These are phyloP conservation scores for Boletus pseudo-olivaceus DNA, from an alignment of 768 basidiomycete genomes.

Conservation along the genomic window DNA sequence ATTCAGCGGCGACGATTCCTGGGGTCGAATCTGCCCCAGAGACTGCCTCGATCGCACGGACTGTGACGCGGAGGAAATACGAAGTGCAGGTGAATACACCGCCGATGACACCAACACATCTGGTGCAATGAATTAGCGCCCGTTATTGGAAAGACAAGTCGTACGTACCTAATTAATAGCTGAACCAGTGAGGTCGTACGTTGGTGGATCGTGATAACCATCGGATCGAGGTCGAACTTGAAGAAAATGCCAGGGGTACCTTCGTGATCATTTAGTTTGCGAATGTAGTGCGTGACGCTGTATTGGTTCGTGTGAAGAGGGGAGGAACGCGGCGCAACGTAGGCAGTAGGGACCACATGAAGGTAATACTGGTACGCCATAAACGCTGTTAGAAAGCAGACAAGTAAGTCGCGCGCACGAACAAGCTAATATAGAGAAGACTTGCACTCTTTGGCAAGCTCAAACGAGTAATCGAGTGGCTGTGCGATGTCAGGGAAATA, in stretches of 20 bases:
- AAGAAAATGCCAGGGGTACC: slow-evolving; percentile 96
- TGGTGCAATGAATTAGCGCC: slow-evolving; percentile 9
- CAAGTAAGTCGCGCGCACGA: neutral
- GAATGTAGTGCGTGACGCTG: slow-evolving; percentile 90
- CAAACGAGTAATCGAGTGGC: slow-evolving; percentile 88
- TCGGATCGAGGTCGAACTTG: slow-evolving; percentile 95
- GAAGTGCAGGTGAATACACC: slow-evolving; percentile 85
- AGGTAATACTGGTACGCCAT: slow-evolving; percentile 93
- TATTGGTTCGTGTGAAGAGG: slow-evolving; percentile 82
- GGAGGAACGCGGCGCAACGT: slow-evolving; percentile 65
- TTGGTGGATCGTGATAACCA: slow-evolving; percentile 82
- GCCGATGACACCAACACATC: slow-evolving; percentile 89
- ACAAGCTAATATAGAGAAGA: neutral
- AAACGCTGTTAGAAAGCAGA: slow-evolving; percentile 53
- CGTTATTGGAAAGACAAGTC: neutral
- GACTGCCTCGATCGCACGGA: slow-evolving; percentile 64
- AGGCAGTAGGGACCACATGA: slow-evolving; percentile 93
- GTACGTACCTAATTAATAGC: slow-evolving; percentile 65
- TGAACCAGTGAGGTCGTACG: slow-evolving; percentile 80
- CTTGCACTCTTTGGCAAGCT: slow-evolving; percentile 63
- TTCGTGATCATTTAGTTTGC: slow-evolving; percentile 65
- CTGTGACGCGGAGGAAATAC: slow-evolving; percentile 64
- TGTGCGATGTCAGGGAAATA: slow-evolving; percentile 95
- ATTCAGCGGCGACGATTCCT: slow-evolving; percentile 61
- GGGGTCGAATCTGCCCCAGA: slow-evolving; percentile 49